Base-by-base conservation (phyloP, 495 filamentous ascomycete species). In the Parachaetomium inaequale region DNA sequence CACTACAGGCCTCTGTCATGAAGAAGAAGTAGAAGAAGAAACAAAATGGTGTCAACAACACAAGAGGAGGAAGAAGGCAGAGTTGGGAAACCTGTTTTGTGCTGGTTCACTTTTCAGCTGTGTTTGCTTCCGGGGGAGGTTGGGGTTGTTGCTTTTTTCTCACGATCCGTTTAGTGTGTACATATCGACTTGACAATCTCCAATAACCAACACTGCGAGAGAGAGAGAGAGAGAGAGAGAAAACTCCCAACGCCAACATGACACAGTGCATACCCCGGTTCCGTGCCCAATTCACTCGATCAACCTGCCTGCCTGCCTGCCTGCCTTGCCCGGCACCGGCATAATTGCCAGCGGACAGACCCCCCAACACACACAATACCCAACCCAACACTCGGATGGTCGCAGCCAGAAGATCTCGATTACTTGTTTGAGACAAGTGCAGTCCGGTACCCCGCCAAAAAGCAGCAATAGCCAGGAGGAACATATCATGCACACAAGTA, bases 351-450 rank as follows among this genome's bases (percentile, higher is more conserved):
- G 32, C 51, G 15, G 32, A 11, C 17, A 21, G 23, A 36, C 8
- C 36, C 36, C 2, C 34, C 34, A 34, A 32, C 12, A 26, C 5
- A 12, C 36, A 25, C 14, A n/a, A 40, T 36, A 40, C 53, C 19
- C 38, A 43, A 45, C 38, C 15, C 53, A 28, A 42, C 38, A 43
- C 36, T 56, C 54, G 54, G 54, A 56, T 56, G 54, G 54, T 38
- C 54, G 54, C 54, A 56, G 54, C 42, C 25, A 56, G 54, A 21
- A 56, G 36, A 56, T 56, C 54, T 29, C 17, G 38, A 11, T 43
- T 56, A 28, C 54, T 32, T 19, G 38, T 56, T 56, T 45, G 7
- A 32, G 54, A 38, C 25, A 43, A 21, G 25, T 45, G 54, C 54
- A 56, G 54, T 31, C 26, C 12, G 40, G 42, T 26, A 31, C 47